Base-by-base conservation (phyloP, 495 filamentous ascomycete genomes). In the Lophiotrema nucula region DNA sequence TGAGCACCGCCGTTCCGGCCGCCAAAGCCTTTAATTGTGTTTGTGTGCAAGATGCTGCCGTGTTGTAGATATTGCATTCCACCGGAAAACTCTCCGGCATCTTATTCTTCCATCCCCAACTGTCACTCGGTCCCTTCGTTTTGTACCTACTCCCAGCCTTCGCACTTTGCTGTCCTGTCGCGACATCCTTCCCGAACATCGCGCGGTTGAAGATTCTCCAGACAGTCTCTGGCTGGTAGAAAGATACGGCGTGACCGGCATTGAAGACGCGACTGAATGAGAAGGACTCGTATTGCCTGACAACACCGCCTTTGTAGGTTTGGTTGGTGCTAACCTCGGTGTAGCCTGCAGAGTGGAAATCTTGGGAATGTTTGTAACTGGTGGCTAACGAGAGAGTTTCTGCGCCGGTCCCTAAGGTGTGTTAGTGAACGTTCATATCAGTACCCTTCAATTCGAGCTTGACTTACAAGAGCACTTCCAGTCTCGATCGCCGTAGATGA, bases 401-500 rank as follows among this genome's bases (percentile, higher is more conserved):
- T 15, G 31, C 31, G 15, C 31, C 31, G 31, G 31, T 35, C 31
- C 31, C 31, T 35, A 15, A n/a, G n/a, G n/a, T n/a, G n/a, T n/a
- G n/a, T n/a, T n/a, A n/a, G n/a, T n/a, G n/a, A n/a, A n/a, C n/a
- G n/a, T n/a, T n/a, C n/a, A n/a, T n/a, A n/a, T n/a, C n/a, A n/a
- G n/a, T n/a, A n/a, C n/a, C n/a, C n/a, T n/a, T n/a, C n/a, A n/a
- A n/a, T n/a, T n/a, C n/a, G 15, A 35, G 31, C 15, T 8, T 8
- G 8, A 35, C 31, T 35, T 46, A 46, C 47, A 50, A 12, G n/a
- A 33, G 21, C 47, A 50, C 18, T 16, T 35, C 4, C n/a, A 50
- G 25, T 50, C 21, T n/a, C 19, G 47, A 22, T 50, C 47, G 2
- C 47, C 47, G 25, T 50, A 50, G 13, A 50, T 25, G 15, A 50